These are phyloP conservation scores for Hypoxylon lenormandii DNA, from an alignment of 495 filamentous ascomycete species.

Conservation along the genomic window DNA sequence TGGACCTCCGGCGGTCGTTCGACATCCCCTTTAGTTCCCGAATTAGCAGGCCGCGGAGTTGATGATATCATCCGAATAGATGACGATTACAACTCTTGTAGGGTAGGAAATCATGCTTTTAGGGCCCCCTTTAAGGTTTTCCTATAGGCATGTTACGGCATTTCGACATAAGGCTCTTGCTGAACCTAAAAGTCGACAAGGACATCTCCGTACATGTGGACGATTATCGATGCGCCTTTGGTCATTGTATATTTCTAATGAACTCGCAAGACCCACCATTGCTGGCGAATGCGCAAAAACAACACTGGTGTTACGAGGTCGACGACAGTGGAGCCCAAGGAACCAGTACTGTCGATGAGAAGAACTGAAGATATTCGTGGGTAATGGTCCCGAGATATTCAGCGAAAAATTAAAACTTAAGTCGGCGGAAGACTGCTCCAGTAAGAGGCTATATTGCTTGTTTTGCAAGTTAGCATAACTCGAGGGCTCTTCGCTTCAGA, in stretches of 20 bases:
- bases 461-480: not conserved
- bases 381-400: not conserved
- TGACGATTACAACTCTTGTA: constrained; percentile 2
- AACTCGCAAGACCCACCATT: not conserved
- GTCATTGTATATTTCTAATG: not conserved
- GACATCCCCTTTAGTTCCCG: not conserved
- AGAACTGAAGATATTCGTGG: too few species aligned
- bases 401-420: not conserved
- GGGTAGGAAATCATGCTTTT: too few species aligned
- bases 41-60: constrained; percentile 4
- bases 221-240: too few species aligned
- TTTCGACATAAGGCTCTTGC: not conserved
- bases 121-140: not conserved
- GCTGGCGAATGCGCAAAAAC: not conserved
- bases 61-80: constrained; percentile 28
- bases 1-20: constrained; percentile 17
- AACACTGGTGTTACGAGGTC: too few species aligned
- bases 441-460: not conserved
- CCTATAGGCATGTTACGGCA: not conserved
- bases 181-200: not conserved
- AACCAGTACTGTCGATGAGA: too few species aligned
- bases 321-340: too few species aligned
- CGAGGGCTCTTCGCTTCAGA: not conserved
- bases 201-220: too few species aligned
- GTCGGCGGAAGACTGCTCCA: not conserved